These are phyloP conservation scores for Phyllachora maydis DNA, from an alignment of 2,329 filamentous ascomycete species.

Conservation along the genomic window DNA sequence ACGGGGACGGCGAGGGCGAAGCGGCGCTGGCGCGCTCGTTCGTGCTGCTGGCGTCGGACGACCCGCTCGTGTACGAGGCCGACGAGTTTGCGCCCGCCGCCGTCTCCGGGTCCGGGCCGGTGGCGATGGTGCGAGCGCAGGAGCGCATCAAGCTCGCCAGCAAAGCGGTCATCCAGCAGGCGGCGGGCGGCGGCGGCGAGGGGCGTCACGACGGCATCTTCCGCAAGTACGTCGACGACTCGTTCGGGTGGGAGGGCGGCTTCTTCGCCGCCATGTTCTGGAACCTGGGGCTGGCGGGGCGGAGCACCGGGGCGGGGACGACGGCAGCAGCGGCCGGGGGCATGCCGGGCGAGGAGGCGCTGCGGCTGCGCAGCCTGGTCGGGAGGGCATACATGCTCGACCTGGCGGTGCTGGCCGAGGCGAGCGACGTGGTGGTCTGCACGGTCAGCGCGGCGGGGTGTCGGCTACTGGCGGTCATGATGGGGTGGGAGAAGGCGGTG, in stretches of 20 bases:
- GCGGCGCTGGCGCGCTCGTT: conserved; percentile 21
- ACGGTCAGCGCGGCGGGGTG: conserved; percentile 56
- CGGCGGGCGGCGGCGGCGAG: conserved; percentile 15
- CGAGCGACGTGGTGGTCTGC: conserved; percentile 54
- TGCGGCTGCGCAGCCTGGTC: conserved; percentile 50
- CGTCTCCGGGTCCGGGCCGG: no score
- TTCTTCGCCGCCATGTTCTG: conserved; percentile 72
- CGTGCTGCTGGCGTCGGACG: conserved; percentile 56
- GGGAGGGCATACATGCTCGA: conserved; percentile 71
- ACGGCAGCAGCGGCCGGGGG: conserved; percentile 13
- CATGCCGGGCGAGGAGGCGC: conserved; percentile 21
- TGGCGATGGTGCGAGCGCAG: conserved; percentile 37
- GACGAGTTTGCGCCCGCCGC: conserved; percentile 38
- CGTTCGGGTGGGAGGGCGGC: conserved; percentile 72
- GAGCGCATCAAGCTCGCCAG: conserved; percentile 57
- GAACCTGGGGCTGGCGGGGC: conserved; percentile 36
- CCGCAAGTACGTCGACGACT: conserved; percentile 50
- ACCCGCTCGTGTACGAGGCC: conserved; percentile 51
- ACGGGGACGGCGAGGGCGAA: conserved; percentile 12
- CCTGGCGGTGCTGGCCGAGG: conserved; percentile 47
- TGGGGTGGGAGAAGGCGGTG: conserved; percentile 60
- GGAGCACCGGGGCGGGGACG: no score
- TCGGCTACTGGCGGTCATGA: conserved; percentile 60
- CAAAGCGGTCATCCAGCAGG: conserved; percentile 25
- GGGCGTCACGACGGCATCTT: no score